These are phyloP conservation scores for Bretschneidera sinensis DNA, from an alignment of 345 rosid species.

Conservation along the genomic window DNA sequence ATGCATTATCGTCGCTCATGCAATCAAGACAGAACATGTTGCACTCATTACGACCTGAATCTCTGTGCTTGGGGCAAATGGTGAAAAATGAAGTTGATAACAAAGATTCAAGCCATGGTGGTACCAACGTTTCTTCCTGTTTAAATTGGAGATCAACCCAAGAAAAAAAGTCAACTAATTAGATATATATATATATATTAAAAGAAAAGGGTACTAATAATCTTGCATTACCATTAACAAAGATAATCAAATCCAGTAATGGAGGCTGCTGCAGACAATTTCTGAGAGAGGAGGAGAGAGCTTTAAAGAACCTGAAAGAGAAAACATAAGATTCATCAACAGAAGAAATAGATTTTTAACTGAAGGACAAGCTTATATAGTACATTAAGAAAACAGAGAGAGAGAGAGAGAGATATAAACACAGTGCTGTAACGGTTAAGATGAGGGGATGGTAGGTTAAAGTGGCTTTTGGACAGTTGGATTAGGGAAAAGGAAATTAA, in stretches of 20 bases:
- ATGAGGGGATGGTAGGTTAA: conserved; percentile 31
- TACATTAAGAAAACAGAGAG: conserved; percentile 16
- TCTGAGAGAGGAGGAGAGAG: conserved; percentile 9
- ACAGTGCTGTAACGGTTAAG: conserved; percentile 17
- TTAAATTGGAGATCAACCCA: too few species aligned
- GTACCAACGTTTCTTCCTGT: conserved; percentile 50
- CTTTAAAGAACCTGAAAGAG: conserved; percentile 5
- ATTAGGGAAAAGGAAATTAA: conserved; percentile 16
- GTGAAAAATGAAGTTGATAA: conserved; percentile 55
- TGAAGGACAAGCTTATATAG: too few species aligned
- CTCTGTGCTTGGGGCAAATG: conserved; percentile 53
- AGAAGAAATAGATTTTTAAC: too few species aligned
- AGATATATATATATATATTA: too few species aligned
- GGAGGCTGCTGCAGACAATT: too few species aligned
- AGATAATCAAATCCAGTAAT: conserved; percentile 21
- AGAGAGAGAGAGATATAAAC: conserved; percentile 8
- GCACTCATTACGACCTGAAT: conserved; percentile 66
- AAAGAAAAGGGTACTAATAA: too few species aligned
- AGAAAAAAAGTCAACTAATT: background rate
- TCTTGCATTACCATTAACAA: conserved; percentile 24
- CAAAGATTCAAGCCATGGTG: conserved; percentile 74
- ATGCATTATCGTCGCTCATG: conserved; percentile 42
- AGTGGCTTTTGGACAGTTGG: conserved; percentile 26
- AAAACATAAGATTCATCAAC: conserved; percentile 23
- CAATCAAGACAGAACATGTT: conserved; percentile 89